Evolutionary conservation across 2,329 filamentous ascomycete species (phyloP).

Genomic region (Sclerotinia spermophila): DNA sequence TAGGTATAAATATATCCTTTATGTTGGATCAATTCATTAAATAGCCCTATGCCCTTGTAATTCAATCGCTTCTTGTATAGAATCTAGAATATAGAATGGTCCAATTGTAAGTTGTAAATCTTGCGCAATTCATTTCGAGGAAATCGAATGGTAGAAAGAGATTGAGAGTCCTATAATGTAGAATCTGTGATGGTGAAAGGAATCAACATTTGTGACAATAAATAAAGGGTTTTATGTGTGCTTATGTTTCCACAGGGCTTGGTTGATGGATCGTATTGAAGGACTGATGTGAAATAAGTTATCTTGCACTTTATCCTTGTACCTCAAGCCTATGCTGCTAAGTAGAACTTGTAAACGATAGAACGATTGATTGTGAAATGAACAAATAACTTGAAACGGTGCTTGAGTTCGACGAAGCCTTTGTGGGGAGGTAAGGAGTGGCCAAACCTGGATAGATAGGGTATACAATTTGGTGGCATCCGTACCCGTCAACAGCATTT

Average conservation of each 20-base stretch:
- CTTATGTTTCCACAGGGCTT: neutral
- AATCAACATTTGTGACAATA: neutral
- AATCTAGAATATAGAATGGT: neutral
- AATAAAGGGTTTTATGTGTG: fast-evolving
- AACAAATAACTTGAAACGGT: neutral
- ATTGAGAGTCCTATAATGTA: neutral
- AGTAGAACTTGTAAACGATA: neutral
- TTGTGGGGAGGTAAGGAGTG: neutral
- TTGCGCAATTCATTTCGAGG: neutral
- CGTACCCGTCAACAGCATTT: neutral
- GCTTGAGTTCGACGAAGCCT: neutral
- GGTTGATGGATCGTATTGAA: too few relatives aligned
- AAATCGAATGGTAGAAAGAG: neutral
- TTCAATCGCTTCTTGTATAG: neutral
- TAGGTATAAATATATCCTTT: neutral
- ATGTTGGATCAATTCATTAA: neutral
- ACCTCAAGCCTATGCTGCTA: neutral
- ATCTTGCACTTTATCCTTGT: neutral
- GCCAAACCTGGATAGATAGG: neutral
- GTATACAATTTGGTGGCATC: neutral
- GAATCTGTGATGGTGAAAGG: neutral
- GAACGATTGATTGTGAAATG: neutral
- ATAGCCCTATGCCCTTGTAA: neutral
- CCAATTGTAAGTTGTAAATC: neutral
- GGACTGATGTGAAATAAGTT: neutral